Percentiles rank a stretch among this genome's conserved stretches.
Conservation (phyloP, 306 rosid species). For the Quercus bicolor region DNA sequence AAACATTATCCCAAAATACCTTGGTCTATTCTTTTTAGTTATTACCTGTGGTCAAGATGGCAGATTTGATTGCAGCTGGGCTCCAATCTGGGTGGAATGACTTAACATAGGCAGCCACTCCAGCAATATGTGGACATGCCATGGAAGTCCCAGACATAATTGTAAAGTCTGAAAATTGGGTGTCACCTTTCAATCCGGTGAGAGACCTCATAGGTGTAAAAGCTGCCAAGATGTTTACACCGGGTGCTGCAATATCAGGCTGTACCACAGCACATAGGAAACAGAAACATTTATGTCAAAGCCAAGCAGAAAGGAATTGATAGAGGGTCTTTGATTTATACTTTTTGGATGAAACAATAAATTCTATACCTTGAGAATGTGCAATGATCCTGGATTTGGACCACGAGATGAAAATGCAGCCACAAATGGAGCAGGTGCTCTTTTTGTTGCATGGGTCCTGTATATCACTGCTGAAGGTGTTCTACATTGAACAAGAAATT, state of each 20-base stretch:
- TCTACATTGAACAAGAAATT: constrained; percentile 35
- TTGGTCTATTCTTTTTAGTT: not conserved
- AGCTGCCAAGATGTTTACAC: constrained; percentile 71
- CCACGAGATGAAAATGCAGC: constrained; percentile 92
- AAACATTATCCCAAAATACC: not conserved
- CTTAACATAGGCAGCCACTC: constrained; percentile 79
- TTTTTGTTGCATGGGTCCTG: constrained; percentile 40
- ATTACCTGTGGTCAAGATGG: constrained; percentile 83
- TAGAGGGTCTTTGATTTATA: not conserved
- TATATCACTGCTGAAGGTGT: constrained; percentile 65
- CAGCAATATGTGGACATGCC: constrained; percentile 95
- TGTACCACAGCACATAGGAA: constrained; percentile 22
- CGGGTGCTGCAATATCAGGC: constrained; percentile 95
- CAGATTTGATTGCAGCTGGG: constrained; percentile 73
- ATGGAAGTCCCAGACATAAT: constrained; percentile 93
- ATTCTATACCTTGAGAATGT: constrained; percentile 65
- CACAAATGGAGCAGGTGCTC: constrained; percentile 50
- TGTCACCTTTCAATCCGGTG: constrained; percentile 68
- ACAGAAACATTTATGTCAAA: not conserved
- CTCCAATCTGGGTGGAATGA: constrained; percentile 85
- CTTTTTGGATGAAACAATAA: not conserved
- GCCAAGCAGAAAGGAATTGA: not conserved
- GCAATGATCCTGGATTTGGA: constrained; percentile 58
- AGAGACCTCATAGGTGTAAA: constrained; percentile 64
- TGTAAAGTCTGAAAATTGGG: constrained; percentile 70